Conservation (phyloP, 2,329 filamentous ascomycete species). For the Zymoseptoria brevis region DNA sequence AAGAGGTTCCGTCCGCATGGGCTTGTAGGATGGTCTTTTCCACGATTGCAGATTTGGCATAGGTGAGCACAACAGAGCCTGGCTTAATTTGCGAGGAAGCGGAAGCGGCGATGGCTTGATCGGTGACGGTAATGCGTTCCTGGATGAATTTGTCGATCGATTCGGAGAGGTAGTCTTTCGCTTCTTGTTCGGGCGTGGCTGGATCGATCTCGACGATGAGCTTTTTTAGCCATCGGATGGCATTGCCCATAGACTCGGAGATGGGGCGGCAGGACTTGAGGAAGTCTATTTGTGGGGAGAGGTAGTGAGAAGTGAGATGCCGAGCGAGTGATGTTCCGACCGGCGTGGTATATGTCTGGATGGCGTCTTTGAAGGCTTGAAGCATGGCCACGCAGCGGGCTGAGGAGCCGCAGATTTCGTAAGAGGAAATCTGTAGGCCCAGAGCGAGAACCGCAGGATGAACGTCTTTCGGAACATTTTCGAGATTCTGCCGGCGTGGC, state of each 20-base stretch:
- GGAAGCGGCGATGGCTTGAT: slow-evolving; percentile 72
- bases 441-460: slow-evolving; percentile 78
- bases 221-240: slow-evolving; percentile 88
- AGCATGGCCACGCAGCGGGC: slow-evolving; percentile 81
- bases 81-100: slow-evolving; percentile 68
- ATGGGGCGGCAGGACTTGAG: slow-evolving; percentile 89
- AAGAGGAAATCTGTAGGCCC: slow-evolving; percentile 83
- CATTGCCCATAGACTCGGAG: slow-evolving; percentile 94
- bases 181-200: slow-evolving; percentile 69
- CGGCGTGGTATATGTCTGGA: slow-evolving; percentile 87
- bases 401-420: slow-evolving; percentile 81
- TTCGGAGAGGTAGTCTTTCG: slow-evolving; percentile 69
- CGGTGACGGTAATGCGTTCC: slow-evolving; percentile 80
- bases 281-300: slow-evolving; percentile 93
- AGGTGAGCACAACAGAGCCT: slow-evolving; percentile 78
- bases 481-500: slow-evolving; percentile 58
- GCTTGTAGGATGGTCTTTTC: slow-evolving; percentile 73
- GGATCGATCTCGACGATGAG: slow-evolving; percentile 86
- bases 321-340: slow-evolving; percentile 75
- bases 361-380: slow-evolving; percentile 84
- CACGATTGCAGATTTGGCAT: slow-evolving; percentile 77
- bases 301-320: slow-evolving; percentile 81
- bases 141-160: slow-evolving; percentile 84
- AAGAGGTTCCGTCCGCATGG: slow-evolving; percentile 60
- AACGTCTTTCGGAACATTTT: slow-evolving; percentile 60